Evolutionary conservation across 78 protist genomes (phyloP), one percentile per base, ranked within the genome.

Genomic region (Emiliania huxleyi): DNA sequence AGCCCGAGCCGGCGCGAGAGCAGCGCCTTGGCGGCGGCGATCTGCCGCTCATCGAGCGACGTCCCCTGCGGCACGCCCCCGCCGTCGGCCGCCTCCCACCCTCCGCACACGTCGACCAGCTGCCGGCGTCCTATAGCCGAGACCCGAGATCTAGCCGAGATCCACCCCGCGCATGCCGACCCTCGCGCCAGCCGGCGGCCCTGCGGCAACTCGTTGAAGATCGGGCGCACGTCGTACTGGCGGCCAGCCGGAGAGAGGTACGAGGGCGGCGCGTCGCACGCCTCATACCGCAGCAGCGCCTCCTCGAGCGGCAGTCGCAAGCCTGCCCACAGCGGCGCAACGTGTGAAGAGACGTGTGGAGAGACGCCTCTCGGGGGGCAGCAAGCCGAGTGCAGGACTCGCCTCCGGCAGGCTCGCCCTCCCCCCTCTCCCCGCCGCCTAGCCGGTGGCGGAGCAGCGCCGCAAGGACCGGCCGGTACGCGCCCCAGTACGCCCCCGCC

Each of bases 401-500:
- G n/a, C n/a, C n/a, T n/a, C n/a, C n/a, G n/a, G n/a, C n/a, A n/a
- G n/a, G n/a, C n/a, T n/a, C n/a, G n/a, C n/a, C n/a, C n/a, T n/a
- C n/a, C n/a, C n/a, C n/a, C n/a, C n/a, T n/a, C n/a, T n/a, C n/a
- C n/a, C n/a, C n/a, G n/a, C n/a, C n/a, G n/a, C n/a, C n/a, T n/a
- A n/a, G n/a, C n/a, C n/a, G n/a, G n/a, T n/a, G n/a, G n/a, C n/a
- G n/a, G n/a, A n/a, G 85, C 33, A 77, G 46, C 85, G 85, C 85
- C 46, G 48, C 33, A 48, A 77, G 85, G 46, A 77, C 85, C 19
- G 85, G 85, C 35, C n/a, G 19, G 48, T 40, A 77, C 48, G 85
- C 85, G 85, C 85, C 85, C 85, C 85, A 77, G 29, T 77, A 77
- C 35, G 46, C 46, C 33, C 85, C 85, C 25, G 85, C n/a, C 46